These are phyloP conservation scores for Plantago elongata DNA, from an alignment of 257 asterid species.

Conservation along the genomic window DNA sequence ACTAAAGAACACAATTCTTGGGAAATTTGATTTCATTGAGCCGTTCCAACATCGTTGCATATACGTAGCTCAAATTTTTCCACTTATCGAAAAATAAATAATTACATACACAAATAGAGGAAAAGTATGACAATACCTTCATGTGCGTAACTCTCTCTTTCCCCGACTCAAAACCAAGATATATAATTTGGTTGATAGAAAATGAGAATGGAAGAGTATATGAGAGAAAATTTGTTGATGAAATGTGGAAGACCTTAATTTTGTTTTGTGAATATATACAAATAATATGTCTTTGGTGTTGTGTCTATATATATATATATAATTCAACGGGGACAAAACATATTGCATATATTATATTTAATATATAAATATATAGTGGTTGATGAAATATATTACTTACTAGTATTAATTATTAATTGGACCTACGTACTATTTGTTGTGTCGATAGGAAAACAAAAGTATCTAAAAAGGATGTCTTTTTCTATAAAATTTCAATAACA, in stretches of 20 bases:
- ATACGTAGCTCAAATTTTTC: no score
- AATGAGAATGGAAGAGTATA: no score
- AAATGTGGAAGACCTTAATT: not conserved
- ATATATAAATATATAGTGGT: conserved; percentile 24
- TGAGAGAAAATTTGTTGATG: not conserved
- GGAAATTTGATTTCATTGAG: conserved; percentile 57
- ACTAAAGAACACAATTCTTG: conserved; percentile 23
- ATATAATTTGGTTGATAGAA: no score
- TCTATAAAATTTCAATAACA: conserved; percentile 21
- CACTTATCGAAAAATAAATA: no score
- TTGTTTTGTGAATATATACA: conserved; percentile 11
- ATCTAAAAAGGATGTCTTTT: conserved; percentile 26
- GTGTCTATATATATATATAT: no score
- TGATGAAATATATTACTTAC: conserved; percentile 21
- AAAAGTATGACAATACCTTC: not conserved
- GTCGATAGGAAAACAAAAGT: not conserved
- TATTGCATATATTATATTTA: not conserved
- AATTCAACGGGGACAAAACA: conserved; percentile 15
- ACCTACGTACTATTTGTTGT: no score
- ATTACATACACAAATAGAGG: not conserved
- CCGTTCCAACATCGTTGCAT: conserved; percentile 43
- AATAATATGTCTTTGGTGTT: not conserved
- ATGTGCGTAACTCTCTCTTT: not conserved
- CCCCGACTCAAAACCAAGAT: no score
- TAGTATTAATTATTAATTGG: conserved; percentile 14